These are phyloP conservation scores for Orbilia brochopaga DNA, from an alignment of 2,329 filamentous ascomycete genomes.

Conservation along the genomic window DNA sequence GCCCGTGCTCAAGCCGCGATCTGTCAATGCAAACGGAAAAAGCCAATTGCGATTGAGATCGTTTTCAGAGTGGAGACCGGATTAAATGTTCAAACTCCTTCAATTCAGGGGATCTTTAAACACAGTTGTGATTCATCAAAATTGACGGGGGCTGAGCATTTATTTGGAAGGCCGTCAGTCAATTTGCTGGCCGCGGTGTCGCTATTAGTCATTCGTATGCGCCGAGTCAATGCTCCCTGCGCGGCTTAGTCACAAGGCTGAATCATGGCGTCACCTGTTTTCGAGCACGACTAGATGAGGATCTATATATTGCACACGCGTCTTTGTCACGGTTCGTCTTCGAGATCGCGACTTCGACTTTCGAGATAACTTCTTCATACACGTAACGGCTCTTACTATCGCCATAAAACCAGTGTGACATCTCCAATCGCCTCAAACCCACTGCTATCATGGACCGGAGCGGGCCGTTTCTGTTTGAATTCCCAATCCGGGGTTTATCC, in stretches of 20 bases:
- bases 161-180: background rate
- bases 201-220: constrained; percentile 4
- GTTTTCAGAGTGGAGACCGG: too few relatives aligned
- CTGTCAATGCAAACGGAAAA: too few relatives aligned
- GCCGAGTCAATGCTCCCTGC: constrained; percentile 4
- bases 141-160: background rate
- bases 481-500: background rate
- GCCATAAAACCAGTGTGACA: too few relatives aligned
- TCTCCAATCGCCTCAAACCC: background rate
- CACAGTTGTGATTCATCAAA: background rate
- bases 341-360: background rate
- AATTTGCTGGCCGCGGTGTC: background rate
- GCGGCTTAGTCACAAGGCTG: constrained; percentile 20
- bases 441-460: background rate
- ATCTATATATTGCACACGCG: constrained; percentile 1
- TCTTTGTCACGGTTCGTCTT: background rate
- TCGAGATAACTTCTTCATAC: background rate
- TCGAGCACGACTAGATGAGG: constrained; percentile 6
- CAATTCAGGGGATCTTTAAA: background rate
- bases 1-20: too few relatives aligned
- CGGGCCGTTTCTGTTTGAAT: constrained; percentile 29
- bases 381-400: background rate
- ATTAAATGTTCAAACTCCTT: too few relatives aligned
- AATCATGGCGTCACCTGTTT: constrained; percentile 8
- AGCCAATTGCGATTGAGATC: too few relatives aligned